These are phyloP conservation scores for Ashbya aceris DNA, from an alignment of 1,139 yeast species.

Conservation along the genomic window DNA sequence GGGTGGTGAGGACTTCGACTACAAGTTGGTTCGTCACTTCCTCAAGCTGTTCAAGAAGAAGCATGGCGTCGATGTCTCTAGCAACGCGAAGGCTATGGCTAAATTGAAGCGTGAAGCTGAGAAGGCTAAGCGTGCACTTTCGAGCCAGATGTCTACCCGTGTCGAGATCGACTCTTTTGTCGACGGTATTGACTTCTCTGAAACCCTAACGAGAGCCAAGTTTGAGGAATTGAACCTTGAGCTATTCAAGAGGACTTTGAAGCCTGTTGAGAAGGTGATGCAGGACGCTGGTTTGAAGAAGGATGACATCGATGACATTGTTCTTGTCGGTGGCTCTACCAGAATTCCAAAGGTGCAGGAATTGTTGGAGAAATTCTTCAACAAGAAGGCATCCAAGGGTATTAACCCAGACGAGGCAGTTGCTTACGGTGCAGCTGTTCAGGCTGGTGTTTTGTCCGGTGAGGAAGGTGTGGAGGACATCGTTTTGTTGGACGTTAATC, in stretches of 20 bases:
- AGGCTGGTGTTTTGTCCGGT: conserved; percentile 92
- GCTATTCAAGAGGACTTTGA: conserved; percentile 78
- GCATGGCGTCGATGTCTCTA: conserved; percentile 65
- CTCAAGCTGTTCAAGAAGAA: conserved; percentile 81
- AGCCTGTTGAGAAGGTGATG: conserved; percentile 88
- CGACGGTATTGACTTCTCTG: conserved; percentile 93
- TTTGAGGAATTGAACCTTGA: conserved; percentile 88
- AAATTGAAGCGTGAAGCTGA: conserved; percentile 93
- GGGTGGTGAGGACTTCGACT: conserved; percentile 97
- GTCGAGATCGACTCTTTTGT: conserved; percentile 91
- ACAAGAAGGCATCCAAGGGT: conserved; percentile 90
- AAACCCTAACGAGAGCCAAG: conserved; percentile 88
- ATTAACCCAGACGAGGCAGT: conserved; percentile 97
- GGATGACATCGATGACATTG: conserved; percentile 82
- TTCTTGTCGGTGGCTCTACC: conserved; percentile 94
- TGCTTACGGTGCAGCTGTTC: conserved; percentile 96
- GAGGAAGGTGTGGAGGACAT: conserved; percentile 66
- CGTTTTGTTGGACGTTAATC: conserved; percentile 80
- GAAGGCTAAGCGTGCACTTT: conserved; percentile 91
- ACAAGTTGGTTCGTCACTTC: conserved; percentile 79
- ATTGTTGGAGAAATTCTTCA: conserved; percentile 75
- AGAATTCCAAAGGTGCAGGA: conserved; percentile 97
- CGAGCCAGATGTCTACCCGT: conserved; percentile 69
- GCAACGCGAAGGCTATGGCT: conserved; percentile 71
- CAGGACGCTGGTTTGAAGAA: conserved; percentile 81